Conservation (phyloP, 2,329 filamentous ascomycete species). For the Colletotrichum sp. region DNA sequence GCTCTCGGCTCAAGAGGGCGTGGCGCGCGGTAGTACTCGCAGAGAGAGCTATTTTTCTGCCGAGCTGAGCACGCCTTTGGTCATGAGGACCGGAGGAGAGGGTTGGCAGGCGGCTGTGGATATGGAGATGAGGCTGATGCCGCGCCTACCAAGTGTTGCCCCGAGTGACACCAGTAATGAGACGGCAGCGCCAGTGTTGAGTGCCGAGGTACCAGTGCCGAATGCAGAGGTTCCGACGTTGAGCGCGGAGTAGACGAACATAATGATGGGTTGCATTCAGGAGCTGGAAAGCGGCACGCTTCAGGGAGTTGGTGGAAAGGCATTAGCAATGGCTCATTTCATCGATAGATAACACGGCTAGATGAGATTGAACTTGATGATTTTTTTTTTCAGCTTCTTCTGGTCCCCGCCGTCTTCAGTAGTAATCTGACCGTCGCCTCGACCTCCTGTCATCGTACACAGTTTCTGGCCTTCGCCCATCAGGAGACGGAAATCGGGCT, state of each 20-base stretch:
- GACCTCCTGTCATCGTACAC: slow-evolving; percentile 1
- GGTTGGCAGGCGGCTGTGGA: slow-evolving; percentile 38
- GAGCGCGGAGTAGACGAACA: slow-evolving; percentile 18
- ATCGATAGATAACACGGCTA: slow-evolving; percentile 3
- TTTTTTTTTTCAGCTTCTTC: background rate
- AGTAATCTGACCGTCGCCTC: background rate
- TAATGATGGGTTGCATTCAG: background rate
- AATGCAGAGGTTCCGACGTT: background rate
- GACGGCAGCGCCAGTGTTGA: background rate
- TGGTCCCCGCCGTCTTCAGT: background rate
- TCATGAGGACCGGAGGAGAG: slow-evolving; percentile 68
- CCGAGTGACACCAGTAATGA: background rate
- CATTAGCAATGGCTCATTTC: background rate
- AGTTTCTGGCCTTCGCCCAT: background rate
- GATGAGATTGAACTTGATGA: background rate
- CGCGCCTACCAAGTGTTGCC: background rate
- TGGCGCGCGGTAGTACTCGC: slow-evolving; percentile 68
- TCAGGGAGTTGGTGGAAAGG: background rate
- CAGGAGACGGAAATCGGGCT: background rate
- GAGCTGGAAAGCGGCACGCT: background rate
- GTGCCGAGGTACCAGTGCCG: background rate
- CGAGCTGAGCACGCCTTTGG: slow-evolving; percentile 61
- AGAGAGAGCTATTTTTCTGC: slow-evolving; percentile 75
- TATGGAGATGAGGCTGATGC: slow-evolving; percentile 7
- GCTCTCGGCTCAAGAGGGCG: slow-evolving; percentile 78